Conservation (phyloP, 2,329 filamentous ascomycete genomes). For the Monosporascus sp. region DNA sequence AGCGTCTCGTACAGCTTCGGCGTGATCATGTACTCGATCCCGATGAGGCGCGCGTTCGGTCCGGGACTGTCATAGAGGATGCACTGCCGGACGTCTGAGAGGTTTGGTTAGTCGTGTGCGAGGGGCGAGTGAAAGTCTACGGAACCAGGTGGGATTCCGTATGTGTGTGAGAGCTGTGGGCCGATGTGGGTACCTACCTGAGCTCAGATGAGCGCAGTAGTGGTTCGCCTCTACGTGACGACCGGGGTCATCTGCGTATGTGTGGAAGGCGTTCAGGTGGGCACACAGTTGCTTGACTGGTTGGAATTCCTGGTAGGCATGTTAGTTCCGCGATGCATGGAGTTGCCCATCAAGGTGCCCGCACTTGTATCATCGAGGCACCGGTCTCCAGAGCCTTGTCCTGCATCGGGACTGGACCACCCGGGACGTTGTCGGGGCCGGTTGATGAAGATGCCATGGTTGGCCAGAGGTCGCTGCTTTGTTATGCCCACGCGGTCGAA, state of each 20-base stretch:
- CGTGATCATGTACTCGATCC: slow-evolving; percentile 84
- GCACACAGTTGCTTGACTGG: slow-evolving; percentile 73
- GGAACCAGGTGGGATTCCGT: not conserved
- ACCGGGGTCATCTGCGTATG: slow-evolving; percentile 67
- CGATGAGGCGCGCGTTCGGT: slow-evolving; percentile 67
- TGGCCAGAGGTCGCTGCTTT: slow-evolving; percentile 1
- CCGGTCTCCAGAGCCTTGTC: slow-evolving; percentile 58
- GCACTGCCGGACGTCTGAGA: slow-evolving; percentile 70
- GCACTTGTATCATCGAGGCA: slow-evolving; percentile 52
- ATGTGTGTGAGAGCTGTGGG: not conserved
- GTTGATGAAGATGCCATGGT: slow-evolving; percentile 8
- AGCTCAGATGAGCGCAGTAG: slow-evolving; percentile 74
- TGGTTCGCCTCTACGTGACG: slow-evolving; percentile 75
- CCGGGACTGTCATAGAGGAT: slow-evolving; percentile 72
- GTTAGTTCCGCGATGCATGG: not conserved
- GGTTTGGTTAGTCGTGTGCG: not conserved
- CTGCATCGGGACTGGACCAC: slow-evolving; percentile 46
- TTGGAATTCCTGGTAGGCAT: slow-evolving; percentile 50
- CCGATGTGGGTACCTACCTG: slow-evolving; percentile 33
- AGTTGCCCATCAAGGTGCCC: no score
- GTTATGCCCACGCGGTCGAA: not conserved
- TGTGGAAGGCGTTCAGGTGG: slow-evolving; percentile 82
- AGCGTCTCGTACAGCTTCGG: slow-evolving; percentile 63
- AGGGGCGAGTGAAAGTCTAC: not conserved
- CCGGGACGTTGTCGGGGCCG: slow-evolving; percentile 31